These are phyloP conservation scores for Ogataea pignaliae DNA, from an alignment of 805 yeast species.

Conservation along the genomic window DNA sequence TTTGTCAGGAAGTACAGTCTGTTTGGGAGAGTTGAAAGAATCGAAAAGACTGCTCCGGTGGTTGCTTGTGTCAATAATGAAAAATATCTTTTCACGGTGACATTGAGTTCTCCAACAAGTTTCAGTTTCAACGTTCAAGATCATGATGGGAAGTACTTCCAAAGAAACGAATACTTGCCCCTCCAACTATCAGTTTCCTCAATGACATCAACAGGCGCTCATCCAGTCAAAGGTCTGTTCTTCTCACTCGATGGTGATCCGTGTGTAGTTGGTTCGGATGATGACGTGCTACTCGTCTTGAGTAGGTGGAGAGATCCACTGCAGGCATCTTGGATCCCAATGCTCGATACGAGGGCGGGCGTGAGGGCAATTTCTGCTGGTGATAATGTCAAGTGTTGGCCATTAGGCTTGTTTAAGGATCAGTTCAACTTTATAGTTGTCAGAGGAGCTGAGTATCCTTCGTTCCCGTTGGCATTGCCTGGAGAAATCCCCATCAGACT, in stretches of 20 bases:
- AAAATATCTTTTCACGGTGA: conserved; percentile 51
- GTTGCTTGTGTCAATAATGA: conserved; percentile 65
- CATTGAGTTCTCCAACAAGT: conserved; percentile 25
- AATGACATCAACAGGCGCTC: conserved; percentile 10
- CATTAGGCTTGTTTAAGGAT: conserved; percentile 71
- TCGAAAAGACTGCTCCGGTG: conserved; percentile 70
- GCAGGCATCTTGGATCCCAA: conserved; percentile 85
- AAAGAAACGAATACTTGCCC: conserved; percentile 45
- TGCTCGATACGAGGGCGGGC: conserved; percentile 57
- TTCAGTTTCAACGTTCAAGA: conserved; percentile 34
- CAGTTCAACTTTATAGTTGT: conserved; percentile 70
- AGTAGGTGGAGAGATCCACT: conserved; percentile 72
- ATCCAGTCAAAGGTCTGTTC: conserved; percentile 59
- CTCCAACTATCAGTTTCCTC: conserved; percentile 16
- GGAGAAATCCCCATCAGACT: conserved; percentile 67
- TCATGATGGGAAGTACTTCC: conserved; percentile 31
- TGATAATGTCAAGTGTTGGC: conserved; percentile 75
- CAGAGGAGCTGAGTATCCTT: conserved; percentile 70
- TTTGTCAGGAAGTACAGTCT: conserved; percentile 65
- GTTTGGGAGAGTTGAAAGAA: conserved; percentile 66
- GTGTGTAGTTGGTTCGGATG: conserved; percentile 70
- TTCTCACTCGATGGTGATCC: conserved; percentile 91
- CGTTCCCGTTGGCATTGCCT: conserved; percentile 81
- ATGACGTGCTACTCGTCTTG: conserved; percentile 61
- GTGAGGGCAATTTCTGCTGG: conserved; percentile 50